Conservation (phyloP, 2,329 filamentous ascomycete genomes). For the Colletotrichum sublineola region DNA sequence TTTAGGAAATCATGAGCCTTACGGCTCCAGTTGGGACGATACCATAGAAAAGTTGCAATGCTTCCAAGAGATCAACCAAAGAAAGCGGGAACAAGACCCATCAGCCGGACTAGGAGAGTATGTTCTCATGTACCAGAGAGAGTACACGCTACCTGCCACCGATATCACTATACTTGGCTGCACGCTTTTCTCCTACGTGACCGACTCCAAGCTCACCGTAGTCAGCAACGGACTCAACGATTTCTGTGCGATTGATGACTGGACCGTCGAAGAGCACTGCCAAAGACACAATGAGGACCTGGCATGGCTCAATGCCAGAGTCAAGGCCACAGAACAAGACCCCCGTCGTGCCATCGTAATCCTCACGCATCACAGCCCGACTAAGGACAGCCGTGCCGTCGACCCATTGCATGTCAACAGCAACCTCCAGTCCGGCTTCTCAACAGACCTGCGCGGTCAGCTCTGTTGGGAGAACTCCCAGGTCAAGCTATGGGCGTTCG, state of each 20-base stretch:
- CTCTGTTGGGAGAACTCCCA: slow-evolving; percentile 53
- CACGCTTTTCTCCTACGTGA: slow-evolving; percentile 44
- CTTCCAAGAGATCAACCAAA: slow-evolving; percentile 48
- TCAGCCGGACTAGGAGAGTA: slow-evolving; percentile 51
- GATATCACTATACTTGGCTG: slow-evolving; percentile 52
- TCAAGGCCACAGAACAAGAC: slow-evolving; percentile 40
- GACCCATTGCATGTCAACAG: slow-evolving; percentile 53
- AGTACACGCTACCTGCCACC: slow-evolving; percentile 45
- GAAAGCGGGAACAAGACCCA: slow-evolving; percentile 36
- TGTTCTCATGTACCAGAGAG: slow-evolving; percentile 53
- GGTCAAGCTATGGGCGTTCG: slow-evolving; percentile 61
- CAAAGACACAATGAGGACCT: slow-evolving; percentile 54
- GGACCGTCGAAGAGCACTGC: slow-evolving; percentile 55
- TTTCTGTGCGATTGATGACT: slow-evolving; percentile 60
- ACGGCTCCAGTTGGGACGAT: slow-evolving; percentile 55
- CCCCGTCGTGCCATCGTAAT: slow-evolving; percentile 51
- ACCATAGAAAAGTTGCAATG: slow-evolving; percentile 46
- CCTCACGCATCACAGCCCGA: slow-evolving; percentile 59
- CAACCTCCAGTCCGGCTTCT: slow-evolving; percentile 51
- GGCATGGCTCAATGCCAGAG: slow-evolving; percentile 57
- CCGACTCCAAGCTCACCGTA: neutral
- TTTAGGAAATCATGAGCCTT: slow-evolving; percentile 70
- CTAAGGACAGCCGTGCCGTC: slow-evolving; percentile 49
- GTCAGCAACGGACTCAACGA: slow-evolving; percentile 63
- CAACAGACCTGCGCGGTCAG: slow-evolving; percentile 55